These are phyloP conservation scores for Thraustotheca clavata DNA, from an alignment of 352 stramenopile species.

Conservation along the genomic window DNA sequence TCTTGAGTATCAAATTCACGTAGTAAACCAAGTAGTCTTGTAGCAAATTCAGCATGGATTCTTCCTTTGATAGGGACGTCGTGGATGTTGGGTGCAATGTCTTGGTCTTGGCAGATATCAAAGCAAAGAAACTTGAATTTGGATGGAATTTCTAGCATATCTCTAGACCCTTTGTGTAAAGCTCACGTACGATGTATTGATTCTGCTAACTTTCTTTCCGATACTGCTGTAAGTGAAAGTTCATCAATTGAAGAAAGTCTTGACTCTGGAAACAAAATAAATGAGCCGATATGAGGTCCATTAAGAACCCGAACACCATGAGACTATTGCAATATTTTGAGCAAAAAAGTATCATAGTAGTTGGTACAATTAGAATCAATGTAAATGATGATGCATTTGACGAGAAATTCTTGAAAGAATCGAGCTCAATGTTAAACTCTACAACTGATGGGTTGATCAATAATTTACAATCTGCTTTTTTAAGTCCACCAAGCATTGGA, in stretches of 20 bases:
- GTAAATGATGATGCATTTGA: constrained; percentile 44
- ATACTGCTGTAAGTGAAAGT: constrained; percentile 49
- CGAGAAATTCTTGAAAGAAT: constrained; percentile 28
- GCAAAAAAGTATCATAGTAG: neutral
- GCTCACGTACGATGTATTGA: constrained; percentile 42
- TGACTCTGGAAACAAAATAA: constrained; percentile 60
- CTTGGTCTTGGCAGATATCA: constrained; percentile 52
- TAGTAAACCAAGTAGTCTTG: constrained; percentile 24
- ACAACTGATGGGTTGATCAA: constrained; percentile 76
- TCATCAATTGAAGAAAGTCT: constrained; percentile 62
- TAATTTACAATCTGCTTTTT: constrained; percentile 37
- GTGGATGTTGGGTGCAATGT: constrained; percentile 23
- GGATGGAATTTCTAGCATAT: constrained; percentile 42
- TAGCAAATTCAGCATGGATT: constrained; percentile 36
- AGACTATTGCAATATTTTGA: no score
- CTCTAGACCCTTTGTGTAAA: neutral
- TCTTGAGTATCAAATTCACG: neutral
- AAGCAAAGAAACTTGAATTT: constrained; percentile 56
- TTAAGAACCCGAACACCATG: constrained; percentile 52
- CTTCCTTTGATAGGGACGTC: constrained; percentile 39
- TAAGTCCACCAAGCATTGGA: constrained; percentile 33
- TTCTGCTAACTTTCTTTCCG: constrained; percentile 48
- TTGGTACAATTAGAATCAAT: neutral
- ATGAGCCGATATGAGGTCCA: constrained; percentile 51
- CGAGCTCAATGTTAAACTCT: constrained; percentile 68